Evolutionary conservation across 305 asterid genomes (phyloP).

Genomic region (Plantago coronopus): DNA sequence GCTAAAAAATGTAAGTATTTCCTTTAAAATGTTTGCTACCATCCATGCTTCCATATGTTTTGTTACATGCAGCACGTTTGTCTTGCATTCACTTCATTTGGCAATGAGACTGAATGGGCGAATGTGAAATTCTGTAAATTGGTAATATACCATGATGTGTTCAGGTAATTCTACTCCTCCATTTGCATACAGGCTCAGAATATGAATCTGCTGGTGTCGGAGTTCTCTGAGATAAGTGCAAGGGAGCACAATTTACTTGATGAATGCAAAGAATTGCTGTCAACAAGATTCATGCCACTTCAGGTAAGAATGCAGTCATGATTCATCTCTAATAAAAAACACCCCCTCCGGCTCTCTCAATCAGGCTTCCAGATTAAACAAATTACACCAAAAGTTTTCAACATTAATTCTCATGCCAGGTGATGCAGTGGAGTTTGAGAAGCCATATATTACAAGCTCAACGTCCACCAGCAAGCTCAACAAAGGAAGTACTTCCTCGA

Average conservation of each 20-base stretch:
- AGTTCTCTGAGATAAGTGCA: constrained; percentile 52
- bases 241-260: constrained; percentile 49
- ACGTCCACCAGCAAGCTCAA: constrained; percentile 19
- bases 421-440: constrained; percentile 58
- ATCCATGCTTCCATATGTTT: neutral
- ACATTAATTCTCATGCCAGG: constrained; percentile 40
- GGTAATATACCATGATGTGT: too few relatives aligned
- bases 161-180: neutral
- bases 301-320: constrained; percentile 56
- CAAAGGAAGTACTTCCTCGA: constrained; percentile 18
- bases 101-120: neutral
- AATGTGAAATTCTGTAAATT: neutral
- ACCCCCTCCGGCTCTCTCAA: too few relatives aligned
- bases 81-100: neutral
- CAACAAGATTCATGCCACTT: constrained; percentile 42
- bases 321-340: too few relatives aligned
- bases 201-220: constrained; percentile 45
- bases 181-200: constrained; percentile 57
- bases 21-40: constrained; percentile 10
- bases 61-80: too few relatives aligned
- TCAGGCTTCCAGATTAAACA: neutral
- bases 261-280: constrained; percentile 56
- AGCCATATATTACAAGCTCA: constrained; percentile 55
- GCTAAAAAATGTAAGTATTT: constrained; percentile 37
- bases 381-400: constrained; percentile 1